These are phyloP conservation scores for Simplicillium aogashimaense DNA, from an alignment of 2,329 filamentous ascomycete genomes.

Conservation along the genomic window DNA sequence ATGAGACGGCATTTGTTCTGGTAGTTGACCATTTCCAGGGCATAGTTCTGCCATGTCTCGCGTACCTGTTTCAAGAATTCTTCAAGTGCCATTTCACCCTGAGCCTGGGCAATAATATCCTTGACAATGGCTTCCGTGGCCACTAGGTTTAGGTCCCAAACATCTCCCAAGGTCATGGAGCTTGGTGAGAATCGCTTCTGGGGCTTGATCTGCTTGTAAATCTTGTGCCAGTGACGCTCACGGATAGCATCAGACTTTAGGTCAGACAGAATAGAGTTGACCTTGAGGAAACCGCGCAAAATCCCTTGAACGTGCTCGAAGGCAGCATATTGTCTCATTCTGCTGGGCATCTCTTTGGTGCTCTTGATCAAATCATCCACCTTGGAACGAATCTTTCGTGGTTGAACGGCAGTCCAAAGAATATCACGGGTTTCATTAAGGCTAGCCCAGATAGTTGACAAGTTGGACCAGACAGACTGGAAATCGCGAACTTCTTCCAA, in stretches of 20 bases:
- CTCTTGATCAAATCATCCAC: conserved; percentile 92
- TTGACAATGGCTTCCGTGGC: conserved; percentile 81
- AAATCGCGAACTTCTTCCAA: conserved; percentile 97
- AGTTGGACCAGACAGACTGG: conserved; percentile 93
- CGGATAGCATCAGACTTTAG: conserved; percentile 94
- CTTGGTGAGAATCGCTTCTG: conserved; percentile 89
- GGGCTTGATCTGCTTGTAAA: conserved; percentile 91
- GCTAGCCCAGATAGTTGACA: conserved; percentile 94
- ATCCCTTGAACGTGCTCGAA: conserved; percentile 97
- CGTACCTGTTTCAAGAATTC: conserved; percentile 95
- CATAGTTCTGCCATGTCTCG: conserved; percentile 94
- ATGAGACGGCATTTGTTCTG: conserved; percentile 98
- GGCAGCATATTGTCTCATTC: conserved; percentile 98
- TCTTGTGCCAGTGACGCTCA: conserved; percentile 94
- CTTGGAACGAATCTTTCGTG: conserved; percentile 80
- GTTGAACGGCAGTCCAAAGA: conserved; percentile 91
- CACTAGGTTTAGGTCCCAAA: conserved; percentile 92
- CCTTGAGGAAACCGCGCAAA: conserved; percentile 78
- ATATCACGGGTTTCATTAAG: conserved; percentile 88
- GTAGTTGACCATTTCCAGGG: conserved; percentile 89
- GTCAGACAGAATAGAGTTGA: conserved; percentile 78
- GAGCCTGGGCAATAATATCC: conserved; percentile 89
- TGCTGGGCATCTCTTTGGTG: conserved; percentile 97
- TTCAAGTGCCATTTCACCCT: conserved; percentile 96
- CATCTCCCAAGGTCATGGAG: conserved; percentile 93